Base-by-base conservation (phyloP, 345 rosid species). In the Syzygium jambos region DNA sequence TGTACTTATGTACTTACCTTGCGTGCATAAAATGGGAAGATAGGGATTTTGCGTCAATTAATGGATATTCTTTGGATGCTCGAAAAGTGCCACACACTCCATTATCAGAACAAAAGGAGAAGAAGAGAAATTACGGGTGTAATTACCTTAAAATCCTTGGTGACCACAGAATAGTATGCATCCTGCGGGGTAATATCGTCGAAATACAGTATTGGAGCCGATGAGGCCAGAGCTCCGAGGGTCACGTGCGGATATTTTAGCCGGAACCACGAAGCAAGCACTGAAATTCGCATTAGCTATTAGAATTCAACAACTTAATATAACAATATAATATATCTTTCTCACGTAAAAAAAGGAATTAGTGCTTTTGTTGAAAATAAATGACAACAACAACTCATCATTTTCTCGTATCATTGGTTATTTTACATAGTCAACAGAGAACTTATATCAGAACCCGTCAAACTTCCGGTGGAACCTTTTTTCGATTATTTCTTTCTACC, bases 201-300 rank as follows among this genome's bases (percentile, higher is more conserved):
- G 61, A 94, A 94, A 88, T 93, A 94, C 65, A 95, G 93, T 84
- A 95, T 86, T 30, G 97, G 97, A 92, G 95, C 97, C 5, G 97
- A 95, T 46, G 97, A 94, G 34, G 97, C 97, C 49, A 95, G 86
- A 63, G 95, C 97, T 54, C 97, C 95, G 2, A 91, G 86, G n/a
- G 94, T 92, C 51, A 93, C 82, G 55, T 95, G 97, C 2, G 97
- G 97, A 85, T 94, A 95, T 88, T 95, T 95, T 43, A 95, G 92
- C 57, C 97, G 92, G 87, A 95, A 95, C 95, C 95, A 95, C 51
- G 96, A 90, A 43, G 97, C 96, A 61, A 95, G 92, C 96, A 89
- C 96, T 91, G 90, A n/a, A 86, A 53, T 65, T 51, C 7, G 4
- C 12, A 41, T 34, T 73, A 19, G 25, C 23, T 73, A 34, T 73